A percentile compares a stretch with the other conserved stretches of the same genome.
Conservation (phyloP, 176 grass and related monocot genomes). For the Carex cristatella region DNA sequence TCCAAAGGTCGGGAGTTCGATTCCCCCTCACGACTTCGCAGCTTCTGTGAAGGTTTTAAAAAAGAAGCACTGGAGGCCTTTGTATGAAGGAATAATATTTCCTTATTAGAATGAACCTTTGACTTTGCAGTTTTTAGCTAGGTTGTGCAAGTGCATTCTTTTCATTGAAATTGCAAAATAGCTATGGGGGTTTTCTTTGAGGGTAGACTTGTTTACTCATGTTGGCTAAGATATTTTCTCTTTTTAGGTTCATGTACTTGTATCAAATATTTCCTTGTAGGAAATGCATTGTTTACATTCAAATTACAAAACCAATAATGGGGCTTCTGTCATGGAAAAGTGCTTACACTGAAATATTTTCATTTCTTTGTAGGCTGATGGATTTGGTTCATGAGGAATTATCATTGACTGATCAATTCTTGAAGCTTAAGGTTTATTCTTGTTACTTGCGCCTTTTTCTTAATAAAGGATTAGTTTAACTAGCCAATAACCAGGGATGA, state of each 20-base stretch:
- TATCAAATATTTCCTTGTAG: neutral
- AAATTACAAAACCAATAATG: neutral
- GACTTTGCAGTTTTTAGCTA: neutral
- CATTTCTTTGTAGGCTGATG: conserved; percentile 64
- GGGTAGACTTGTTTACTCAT: neutral
- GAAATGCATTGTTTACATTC: neutral
- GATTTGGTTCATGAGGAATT: conserved; percentile 88
- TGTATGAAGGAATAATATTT: conserved; percentile 6
- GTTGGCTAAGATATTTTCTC: neutral
- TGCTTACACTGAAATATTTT: neutral
- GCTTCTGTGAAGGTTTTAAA: no score
- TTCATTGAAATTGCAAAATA: neutral
- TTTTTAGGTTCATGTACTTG: neutral
- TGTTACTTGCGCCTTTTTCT: neutral
- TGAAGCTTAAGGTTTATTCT: conserved; percentile 56
- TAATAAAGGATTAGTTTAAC: neutral
- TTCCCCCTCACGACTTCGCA: no score
- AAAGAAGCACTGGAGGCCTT: neutral
- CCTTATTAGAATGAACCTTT: neutral
- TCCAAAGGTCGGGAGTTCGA: no score
- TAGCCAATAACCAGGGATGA: neutral
- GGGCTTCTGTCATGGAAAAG: neutral
- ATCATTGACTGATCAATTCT: conserved; percentile 77
- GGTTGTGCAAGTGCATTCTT: neutral
- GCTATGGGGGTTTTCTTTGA: neutral